Percentiles rank a stretch among this genome's conserved stretches.
These are phyloP conservation scores for Thielaviopsis musarum DNA, from an alignment of 2,329 filamentous ascomycete genomes.

Conservation along the genomic window DNA sequence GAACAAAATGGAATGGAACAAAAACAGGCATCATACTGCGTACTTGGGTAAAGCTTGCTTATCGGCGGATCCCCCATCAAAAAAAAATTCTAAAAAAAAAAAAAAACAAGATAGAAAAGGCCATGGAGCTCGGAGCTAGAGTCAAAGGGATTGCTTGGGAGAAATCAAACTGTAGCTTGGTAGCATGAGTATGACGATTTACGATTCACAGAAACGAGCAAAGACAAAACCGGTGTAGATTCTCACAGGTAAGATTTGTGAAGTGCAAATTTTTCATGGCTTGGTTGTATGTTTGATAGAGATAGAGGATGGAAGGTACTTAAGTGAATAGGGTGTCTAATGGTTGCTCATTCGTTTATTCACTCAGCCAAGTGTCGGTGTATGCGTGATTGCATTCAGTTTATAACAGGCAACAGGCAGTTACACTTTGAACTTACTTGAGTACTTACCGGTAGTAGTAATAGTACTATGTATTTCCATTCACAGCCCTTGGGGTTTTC, in stretches of 20 bases:
- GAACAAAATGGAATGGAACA: neutral
- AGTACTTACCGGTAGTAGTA: too few species aligned
- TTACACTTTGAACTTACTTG: too few species aligned
- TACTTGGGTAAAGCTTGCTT: neutral
- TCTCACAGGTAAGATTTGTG: neutral
- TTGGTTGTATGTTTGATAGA: neutral
- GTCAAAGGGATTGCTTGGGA: too few species aligned
- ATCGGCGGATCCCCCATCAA: neutral
- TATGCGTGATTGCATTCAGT: too few species aligned
- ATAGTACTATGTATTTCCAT: neutral
- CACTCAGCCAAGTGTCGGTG: neutral
- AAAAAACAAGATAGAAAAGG: neutral
- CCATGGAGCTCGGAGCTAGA: neutral
- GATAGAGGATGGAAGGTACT: neutral
- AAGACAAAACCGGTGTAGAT: too few species aligned
- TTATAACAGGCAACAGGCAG: too few species aligned
- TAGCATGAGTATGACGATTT: too few species aligned
- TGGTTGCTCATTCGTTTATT: neutral
- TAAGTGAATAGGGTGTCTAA: neutral
- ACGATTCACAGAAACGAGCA: too few species aligned
- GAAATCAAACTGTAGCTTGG: too few species aligned
- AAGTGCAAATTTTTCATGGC: neutral
- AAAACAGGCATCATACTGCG: neutral
- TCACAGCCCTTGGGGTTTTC: too few species aligned
- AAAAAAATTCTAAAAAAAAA: neutral